Conservation (phyloP, 2,329 filamentous ascomycete genomes). For the Colletotrichum orbiculare region DNA sequence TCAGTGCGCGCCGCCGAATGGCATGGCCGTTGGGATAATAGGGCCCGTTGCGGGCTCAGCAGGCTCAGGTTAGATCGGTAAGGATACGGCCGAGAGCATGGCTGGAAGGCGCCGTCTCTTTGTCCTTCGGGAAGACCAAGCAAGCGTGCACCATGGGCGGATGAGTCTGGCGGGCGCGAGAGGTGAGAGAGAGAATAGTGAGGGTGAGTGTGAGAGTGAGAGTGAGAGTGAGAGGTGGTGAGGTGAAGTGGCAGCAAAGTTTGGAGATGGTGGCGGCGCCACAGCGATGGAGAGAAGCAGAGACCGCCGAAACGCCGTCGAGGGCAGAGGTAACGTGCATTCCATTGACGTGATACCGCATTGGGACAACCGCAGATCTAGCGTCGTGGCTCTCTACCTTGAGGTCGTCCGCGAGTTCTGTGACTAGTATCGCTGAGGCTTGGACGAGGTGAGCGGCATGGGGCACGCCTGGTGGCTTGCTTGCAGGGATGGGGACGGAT, state of each 20-base stretch:
- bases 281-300: conserved; percentile 1
- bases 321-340: conserved; percentile 23
- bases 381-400: conserved; percentile 17
- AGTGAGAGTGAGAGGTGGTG: neutral
- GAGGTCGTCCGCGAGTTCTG: neutral
- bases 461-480: conserved; percentile 8
- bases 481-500: conserved; percentile 3
- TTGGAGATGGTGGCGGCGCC: conserved; percentile 16
- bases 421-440: no score
- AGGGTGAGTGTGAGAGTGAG: neutral
- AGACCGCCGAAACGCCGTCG: conserved; percentile 25
- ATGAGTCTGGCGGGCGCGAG: no score
- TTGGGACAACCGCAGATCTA: conserved; percentile 30
- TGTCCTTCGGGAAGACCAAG: conserved; percentile 32
- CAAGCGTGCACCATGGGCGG: conserved; percentile 7
- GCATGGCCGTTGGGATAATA: conserved; percentile 25
- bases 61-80: conserved; percentile 14
- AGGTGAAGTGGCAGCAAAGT: conserved; percentile 18
- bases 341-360: conserved; percentile 32
- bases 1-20: conserved; percentile 12
- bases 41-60: conserved; percentile 25
- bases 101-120: conserved; percentile 35
- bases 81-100: conserved; percentile 35
- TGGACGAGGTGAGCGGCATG: no score
- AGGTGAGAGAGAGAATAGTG: no score